These are phyloP conservation scores for Isoetes taiwanensis DNA, from an alignment of 75 land plant genomes.

Conservation along the genomic window DNA sequence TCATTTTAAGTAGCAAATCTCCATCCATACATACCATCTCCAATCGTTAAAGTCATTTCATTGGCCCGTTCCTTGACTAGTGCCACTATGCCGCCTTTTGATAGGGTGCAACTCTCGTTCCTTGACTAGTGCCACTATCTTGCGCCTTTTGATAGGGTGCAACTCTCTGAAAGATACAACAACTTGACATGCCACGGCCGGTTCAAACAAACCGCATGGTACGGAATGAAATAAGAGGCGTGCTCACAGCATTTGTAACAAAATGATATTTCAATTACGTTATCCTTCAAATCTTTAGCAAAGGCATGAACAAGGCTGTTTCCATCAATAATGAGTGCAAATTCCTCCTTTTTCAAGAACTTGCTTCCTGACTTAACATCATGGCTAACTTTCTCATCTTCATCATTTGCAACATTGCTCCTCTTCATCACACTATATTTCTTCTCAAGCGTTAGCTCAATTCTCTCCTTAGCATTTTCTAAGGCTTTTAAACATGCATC, in stretches of 20 bases:
- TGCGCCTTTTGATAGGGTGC: slow-evolving; percentile 32
- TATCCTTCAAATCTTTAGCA: slow-evolving; percentile 47
- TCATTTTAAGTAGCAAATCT: neutral
- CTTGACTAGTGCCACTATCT: no score
- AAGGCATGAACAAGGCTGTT: slow-evolving; percentile 75
- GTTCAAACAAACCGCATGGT: slow-evolving; percentile 16
- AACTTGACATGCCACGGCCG: slow-evolving; percentile 26
- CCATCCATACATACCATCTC: slow-evolving; percentile 24
- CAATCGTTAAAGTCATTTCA: slow-evolving; percentile 31
- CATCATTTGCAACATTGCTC: neutral
- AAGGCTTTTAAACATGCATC: slow-evolving; percentile 43
- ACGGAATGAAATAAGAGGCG: neutral
- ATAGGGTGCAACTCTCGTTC: no score
- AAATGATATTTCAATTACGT: slow-evolving; percentile 35
- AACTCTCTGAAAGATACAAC: slow-evolving; percentile 37
- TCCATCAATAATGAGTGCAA: slow-evolving; percentile 85
- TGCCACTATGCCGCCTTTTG: slow-evolving; percentile 27
- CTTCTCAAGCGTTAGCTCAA: slow-evolving; percentile 15
- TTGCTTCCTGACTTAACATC: no score
- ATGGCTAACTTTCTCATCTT: neutral
- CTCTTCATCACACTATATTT: neutral
- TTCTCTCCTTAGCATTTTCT: slow-evolving; percentile 36
- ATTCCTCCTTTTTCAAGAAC: neutral
- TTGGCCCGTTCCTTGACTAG: slow-evolving; percentile 24
- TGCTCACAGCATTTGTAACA: no score